phyloP scores from a whole-genome alignment of 805 yeast genomes.

The Yamadazyma olivae region DNA sequence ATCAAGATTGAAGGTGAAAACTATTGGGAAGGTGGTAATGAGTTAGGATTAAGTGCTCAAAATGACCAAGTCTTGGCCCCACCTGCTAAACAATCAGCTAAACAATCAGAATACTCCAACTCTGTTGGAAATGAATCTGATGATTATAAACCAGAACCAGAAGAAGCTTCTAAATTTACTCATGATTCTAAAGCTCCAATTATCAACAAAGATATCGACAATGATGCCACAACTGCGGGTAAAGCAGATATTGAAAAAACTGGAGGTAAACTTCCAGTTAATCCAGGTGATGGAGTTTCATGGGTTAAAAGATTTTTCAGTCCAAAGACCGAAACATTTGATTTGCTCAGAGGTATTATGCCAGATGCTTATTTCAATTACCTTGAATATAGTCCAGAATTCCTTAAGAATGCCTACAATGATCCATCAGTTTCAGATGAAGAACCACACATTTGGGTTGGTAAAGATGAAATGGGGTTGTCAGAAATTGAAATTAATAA shows the following conservation, averaged over 20 bases:
- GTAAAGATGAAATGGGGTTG: conserved; percentile 66
- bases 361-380: conserved; percentile 41
- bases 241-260: conserved; percentile 3
- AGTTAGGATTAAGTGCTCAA: conserved; percentile 27
- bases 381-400: conserved; percentile 39
- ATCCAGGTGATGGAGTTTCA: conserved; percentile 21
- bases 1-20: conserved; percentile 49
- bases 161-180: conserved; percentile 13
- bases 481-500: conserved; percentile 55
- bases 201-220: conserved; percentile 6
- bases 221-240: background rate
- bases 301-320: conserved; percentile 41
- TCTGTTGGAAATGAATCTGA: conserved; percentile 6
- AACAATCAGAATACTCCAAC: background rate
- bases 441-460: conserved; percentile 68
- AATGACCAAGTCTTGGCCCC: conserved; percentile 16
- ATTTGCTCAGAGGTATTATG: conserved; percentile 39
- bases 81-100: conserved; percentile 2
- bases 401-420: conserved; percentile 42
- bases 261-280: conserved; percentile 4
- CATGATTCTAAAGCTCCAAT: conserved; percentile 22
- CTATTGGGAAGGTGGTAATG: conserved; percentile 44
- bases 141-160: conserved; percentile 4
- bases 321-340: conserved; percentile 49
- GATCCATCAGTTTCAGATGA: conserved; percentile 57